Percentiles rank a stretch among this genome's conserved stretches.
These are phyloP conservation scores for Ogataea naganishii DNA, from an alignment of 805 yeast species.

Conservation along the genomic window DNA sequence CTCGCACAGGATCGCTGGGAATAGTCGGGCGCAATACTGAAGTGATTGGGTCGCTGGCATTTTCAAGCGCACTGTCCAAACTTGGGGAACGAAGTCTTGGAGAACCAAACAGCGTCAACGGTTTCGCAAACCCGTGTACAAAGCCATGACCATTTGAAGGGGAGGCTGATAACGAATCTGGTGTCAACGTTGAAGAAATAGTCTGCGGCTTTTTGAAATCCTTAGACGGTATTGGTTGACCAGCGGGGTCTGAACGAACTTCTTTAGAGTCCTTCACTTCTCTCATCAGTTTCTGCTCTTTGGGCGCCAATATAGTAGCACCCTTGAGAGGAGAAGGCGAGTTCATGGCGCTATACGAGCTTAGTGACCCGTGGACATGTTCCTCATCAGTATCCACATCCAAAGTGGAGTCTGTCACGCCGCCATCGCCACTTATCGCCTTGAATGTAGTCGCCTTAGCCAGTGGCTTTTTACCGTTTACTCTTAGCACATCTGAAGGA, in stretches of 20 bases:
- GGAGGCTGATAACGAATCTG: not conserved
- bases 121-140: slow-evolving; percentile 8
- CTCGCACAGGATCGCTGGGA: no score
- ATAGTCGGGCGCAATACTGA: no score
- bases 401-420: slow-evolving; percentile 11
- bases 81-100: slow-evolving; percentile 9
- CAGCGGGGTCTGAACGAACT: no score
- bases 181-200: not conserved
- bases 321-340: no score
- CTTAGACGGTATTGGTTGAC: no score
- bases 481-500: slow-evolving; percentile 29
- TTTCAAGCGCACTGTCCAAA: slow-evolving; percentile 6
- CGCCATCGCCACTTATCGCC: slow-evolving; percentile 14
- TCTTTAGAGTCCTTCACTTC: no score
- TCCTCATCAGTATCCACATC: slow-evolving; percentile 16
- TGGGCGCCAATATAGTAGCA: no score
- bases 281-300: no score
- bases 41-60: no score
- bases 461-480: slow-evolving; percentile 7
- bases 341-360: slow-evolving; percentile 1
- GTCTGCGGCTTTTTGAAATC: no score
- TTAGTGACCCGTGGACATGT: slow-evolving; percentile 5
- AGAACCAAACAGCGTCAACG: slow-evolving; percentile 8
- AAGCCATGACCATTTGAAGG: slow-evolving; percentile 2
- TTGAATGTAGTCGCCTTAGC: slow-evolving; percentile 4